Conservation (phyloP, 2,329 filamentous ascomycete genomes). For the Fusarium foetens region DNA sequence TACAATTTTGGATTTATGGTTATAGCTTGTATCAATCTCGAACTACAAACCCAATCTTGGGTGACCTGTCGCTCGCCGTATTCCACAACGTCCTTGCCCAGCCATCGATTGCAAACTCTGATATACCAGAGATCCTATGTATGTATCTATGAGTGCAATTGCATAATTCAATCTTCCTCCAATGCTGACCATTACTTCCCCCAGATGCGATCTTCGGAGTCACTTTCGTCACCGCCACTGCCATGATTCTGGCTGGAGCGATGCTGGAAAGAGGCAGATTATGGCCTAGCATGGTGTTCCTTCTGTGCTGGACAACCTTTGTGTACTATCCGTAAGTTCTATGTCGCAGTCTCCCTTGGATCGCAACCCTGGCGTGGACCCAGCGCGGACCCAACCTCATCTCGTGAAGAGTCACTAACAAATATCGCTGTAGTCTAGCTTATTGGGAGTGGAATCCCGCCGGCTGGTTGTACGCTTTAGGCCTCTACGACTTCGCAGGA, state of each 20-base stretch:
- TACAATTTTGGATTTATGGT: constrained; percentile 61
- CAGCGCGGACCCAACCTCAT: not conserved
- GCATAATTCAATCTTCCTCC: not conserved
- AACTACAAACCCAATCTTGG: constrained; percentile 49
- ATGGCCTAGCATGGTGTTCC: constrained; percentile 67
- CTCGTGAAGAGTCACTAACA: not conserved
- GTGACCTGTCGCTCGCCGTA: constrained; percentile 50
- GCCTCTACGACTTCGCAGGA: constrained; percentile 69
- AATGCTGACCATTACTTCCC: not conserved
- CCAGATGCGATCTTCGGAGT: constrained; percentile 51
- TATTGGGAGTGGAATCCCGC: constrained; percentile 76
- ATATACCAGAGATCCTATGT: constrained; percentile 52
- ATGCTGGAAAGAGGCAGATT: constrained; percentile 52
- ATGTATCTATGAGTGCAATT: not conserved
- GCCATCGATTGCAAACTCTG: constrained; percentile 51
- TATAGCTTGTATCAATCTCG: constrained; percentile 55
- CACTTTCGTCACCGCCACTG: constrained; percentile 52
- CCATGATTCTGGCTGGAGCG: constrained; percentile 54
- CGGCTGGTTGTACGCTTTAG: constrained; percentile 72
- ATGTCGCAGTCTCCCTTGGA: no score
- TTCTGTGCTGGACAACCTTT: constrained; percentile 71
- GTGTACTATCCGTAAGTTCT: constrained; percentile 62
- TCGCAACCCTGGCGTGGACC: not conserved
- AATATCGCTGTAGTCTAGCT: constrained; percentile 54
- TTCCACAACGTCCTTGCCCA: constrained; percentile 51